phyloP scores from a whole-genome alignment of 768 basidiomycete species.

The Lentinus brumalis region DNA sequence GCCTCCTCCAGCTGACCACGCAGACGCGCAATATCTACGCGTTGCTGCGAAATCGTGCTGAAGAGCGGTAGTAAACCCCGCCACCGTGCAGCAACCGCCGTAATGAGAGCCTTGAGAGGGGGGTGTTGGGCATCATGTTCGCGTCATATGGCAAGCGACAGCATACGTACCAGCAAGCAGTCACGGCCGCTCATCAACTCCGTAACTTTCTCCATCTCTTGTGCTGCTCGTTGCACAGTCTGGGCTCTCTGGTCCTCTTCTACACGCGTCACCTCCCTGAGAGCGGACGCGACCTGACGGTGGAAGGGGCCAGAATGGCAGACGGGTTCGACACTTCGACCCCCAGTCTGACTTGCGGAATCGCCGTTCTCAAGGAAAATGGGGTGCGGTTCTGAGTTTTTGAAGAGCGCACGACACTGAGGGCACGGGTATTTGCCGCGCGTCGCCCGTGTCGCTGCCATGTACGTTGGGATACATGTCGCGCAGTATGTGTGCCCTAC shows the following conservation, averaged over 20 bases:
- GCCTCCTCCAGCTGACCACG: not conserved
- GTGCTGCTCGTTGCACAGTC: conserved; percentile 10
- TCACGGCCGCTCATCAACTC: conserved; percentile 2
- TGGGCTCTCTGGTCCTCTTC: conserved; percentile 2
- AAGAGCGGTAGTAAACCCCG: conserved; percentile 8
- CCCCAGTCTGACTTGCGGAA: not conserved
- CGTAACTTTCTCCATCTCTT: conserved; percentile 9
- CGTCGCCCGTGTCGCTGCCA: not conserved
- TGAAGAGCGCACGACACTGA: conserved; percentile 3
- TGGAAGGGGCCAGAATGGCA: conserved; percentile 8
- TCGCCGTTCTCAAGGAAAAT: conserved; percentile 7
- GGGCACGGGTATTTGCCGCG: conserved; percentile 6
- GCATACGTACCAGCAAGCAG: conserved; percentile 2
- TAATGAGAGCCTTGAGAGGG: conserved; percentile 1
- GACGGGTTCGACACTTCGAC: not conserved
- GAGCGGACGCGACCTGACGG: not conserved
- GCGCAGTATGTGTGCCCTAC: conserved; percentile 6
- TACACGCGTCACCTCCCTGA: not conserved
- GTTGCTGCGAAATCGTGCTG: not conserved
- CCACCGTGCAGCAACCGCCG: conserved; percentile 10
- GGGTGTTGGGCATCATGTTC: not conserved
- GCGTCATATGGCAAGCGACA: not conserved
- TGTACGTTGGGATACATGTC: not conserved
- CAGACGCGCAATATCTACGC: not conserved
- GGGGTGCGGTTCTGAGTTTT: not conserved